These are phyloP conservation scores for Pichia occidentalis DNA, from an alignment of 805 yeast species.

Conservation along the genomic window DNA sequence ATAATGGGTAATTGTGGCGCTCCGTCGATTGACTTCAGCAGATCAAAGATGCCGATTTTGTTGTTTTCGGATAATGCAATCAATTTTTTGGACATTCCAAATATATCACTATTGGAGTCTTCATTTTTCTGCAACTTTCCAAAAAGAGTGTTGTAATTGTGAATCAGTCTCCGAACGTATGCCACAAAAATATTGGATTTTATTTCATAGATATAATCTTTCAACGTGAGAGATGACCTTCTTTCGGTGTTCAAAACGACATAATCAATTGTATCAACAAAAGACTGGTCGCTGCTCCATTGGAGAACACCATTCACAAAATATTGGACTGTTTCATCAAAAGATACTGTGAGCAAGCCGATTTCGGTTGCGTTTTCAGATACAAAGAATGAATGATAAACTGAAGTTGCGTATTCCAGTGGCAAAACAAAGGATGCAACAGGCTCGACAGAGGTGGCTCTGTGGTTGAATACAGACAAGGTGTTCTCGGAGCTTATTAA, in stretches of 20 bases:
- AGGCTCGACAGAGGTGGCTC: slow-evolving; percentile 9
- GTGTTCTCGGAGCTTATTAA: slow-evolving; percentile 8
- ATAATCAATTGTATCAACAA: slow-evolving; percentile 33
- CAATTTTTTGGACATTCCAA: slow-evolving; percentile 42
- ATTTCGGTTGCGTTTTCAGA: slow-evolving; percentile 8
- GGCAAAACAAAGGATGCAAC: slow-evolving; percentile 9
- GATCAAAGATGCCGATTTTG: slow-evolving; percentile 38
- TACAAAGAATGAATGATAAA: slow-evolving; percentile 10
- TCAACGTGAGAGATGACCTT: slow-evolving; percentile 19
- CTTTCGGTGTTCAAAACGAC: slow-evolving; percentile 24
- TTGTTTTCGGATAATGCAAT: slow-evolving; percentile 37
- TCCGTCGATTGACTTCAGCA: slow-evolving; percentile 25
- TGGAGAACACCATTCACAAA: slow-evolving; percentile 20
- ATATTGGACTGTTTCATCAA: slow-evolving; percentile 15
- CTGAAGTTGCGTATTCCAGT: slow-evolving; percentile 18
- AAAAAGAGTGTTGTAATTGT: slow-evolving; percentile 21
- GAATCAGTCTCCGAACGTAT: slow-evolving; percentile 27
- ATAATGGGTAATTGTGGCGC: slow-evolving; percentile 3
- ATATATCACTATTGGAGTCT: slow-evolving; percentile 21
- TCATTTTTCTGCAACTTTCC: slow-evolving; percentile 17
- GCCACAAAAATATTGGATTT: slow-evolving; percentile 25
- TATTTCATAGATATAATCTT: slow-evolving; percentile 30
- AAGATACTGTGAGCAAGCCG: slow-evolving; percentile 14
- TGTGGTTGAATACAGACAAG: slow-evolving; percentile 19
- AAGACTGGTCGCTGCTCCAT: slow-evolving; percentile 43